Evolutionary conservation across 352 stramenopile genomes (phyloP).

Genomic region (Phytopythium oedochilum): DNA sequence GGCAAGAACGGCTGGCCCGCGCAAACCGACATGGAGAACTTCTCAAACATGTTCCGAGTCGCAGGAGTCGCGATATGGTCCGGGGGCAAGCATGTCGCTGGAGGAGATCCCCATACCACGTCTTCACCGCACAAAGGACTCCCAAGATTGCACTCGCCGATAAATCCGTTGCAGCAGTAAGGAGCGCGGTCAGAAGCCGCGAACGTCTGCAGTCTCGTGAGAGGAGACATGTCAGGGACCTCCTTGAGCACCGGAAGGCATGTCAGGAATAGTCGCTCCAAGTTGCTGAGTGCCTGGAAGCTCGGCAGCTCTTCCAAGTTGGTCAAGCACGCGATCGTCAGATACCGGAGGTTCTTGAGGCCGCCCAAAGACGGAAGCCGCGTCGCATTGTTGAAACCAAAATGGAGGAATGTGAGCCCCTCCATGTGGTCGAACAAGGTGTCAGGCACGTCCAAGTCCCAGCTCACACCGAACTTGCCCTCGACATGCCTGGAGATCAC

Average conservation of each 20-base stretch:
- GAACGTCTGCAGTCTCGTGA: slow-evolving; percentile 1
- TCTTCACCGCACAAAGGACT: slow-evolving; percentile 5
- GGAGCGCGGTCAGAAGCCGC: neutral
- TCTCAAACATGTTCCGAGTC: slow-evolving; percentile 14
- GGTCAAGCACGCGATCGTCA: neutral
- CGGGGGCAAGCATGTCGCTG: neutral
- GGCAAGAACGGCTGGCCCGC: slow-evolving; percentile 4
- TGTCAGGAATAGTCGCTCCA: neutral
- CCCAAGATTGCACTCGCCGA: slow-evolving; percentile 9
- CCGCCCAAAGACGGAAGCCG: neutral
- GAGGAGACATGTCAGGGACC: slow-evolving; percentile 7
- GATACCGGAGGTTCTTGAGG: slow-evolving; percentile 1
- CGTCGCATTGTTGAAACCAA: slow-evolving; percentile 5
- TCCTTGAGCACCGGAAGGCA: neutral
- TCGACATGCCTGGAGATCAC: slow-evolving; percentile 5
- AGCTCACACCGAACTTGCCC: neutral
- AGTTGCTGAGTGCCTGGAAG: neutral
- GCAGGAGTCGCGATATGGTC: slow-evolving; percentile 8
- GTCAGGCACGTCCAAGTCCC: slow-evolving; percentile 8
- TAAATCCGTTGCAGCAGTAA: slow-evolving; percentile 14
- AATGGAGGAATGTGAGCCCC: slow-evolving; percentile 30
- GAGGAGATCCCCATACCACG: neutral
- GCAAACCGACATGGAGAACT: slow-evolving; percentile 17
- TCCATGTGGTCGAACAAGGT: slow-evolving; percentile 31
- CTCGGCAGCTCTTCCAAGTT: neutral